These are phyloP conservation scores for Bruguiera hainesii DNA, from an alignment of 441 rosid genomes.

Conservation along the genomic window DNA sequence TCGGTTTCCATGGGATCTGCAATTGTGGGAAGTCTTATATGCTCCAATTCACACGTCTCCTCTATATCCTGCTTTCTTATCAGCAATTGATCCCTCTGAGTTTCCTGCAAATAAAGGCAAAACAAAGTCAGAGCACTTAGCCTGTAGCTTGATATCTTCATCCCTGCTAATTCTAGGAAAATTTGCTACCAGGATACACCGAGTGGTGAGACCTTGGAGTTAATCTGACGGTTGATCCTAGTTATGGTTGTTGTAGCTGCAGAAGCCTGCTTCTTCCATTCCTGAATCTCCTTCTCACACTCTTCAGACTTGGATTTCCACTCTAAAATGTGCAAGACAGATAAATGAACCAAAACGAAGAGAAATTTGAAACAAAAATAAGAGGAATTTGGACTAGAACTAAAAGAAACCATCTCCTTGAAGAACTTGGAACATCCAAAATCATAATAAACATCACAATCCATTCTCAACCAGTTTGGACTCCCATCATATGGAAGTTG, in stretches of 20 bases:
- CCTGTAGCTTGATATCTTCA: neutral
- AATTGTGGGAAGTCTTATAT: conserved; percentile 64
- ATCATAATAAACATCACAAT: neutral
- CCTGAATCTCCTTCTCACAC: conserved; percentile 87
- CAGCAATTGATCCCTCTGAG: conserved; percentile 70
- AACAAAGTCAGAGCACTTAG: conserved; percentile 8
- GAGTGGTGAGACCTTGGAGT: conserved; percentile 57
- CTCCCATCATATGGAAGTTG: neutral
- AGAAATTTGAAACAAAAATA: neutral
- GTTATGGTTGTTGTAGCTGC: conserved; percentile 71
- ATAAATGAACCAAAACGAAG: conserved; percentile 10
- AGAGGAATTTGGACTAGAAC: neutral
- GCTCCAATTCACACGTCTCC: conserved; percentile 89
- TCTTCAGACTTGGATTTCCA: conserved; percentile 89
- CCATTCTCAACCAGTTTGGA: neutral
- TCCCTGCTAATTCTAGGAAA: conserved; percentile 9
- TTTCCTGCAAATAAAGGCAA: conserved; percentile 54
- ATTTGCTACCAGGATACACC: conserved; percentile 10
- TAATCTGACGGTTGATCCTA: conserved; percentile 78
- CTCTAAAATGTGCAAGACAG: conserved; percentile 41
- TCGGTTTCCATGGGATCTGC: conserved; percentile 80
- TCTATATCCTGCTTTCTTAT: conserved; percentile 69
- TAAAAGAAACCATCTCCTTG: neutral
- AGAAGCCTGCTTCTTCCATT: conserved; percentile 89
- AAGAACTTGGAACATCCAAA: neutral